Base-by-base conservation (phyloP, 2,329 filamentous ascomycete species). In the Leptographium procerum region DNA sequence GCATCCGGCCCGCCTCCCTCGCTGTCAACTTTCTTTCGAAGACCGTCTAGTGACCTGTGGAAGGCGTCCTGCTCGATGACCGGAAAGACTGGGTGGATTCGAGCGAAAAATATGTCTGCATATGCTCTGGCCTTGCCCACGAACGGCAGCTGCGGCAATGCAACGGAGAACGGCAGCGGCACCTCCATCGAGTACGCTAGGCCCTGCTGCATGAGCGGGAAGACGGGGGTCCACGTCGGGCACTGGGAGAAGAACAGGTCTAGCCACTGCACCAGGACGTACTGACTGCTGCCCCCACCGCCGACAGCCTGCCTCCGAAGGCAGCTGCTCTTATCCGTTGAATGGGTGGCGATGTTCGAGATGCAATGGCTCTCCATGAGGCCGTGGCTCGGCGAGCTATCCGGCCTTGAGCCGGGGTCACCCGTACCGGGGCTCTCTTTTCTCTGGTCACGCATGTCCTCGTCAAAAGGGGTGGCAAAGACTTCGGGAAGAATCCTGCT, bases 241-340 rank as follows among this genome's bases (percentile, higher is more conserved):
- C 48, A 50, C 28, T 59, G 57, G 24, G 28, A 43, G n/a, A 61
- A 59, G 22, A 45, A 61, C 3, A 61, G 43, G 26, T 61, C 59
- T 2, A 61, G 48, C 59, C 59, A 61, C 34, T 61, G 59, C 28
- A 59, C 57, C 10, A 61, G 43, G 0, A 61, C 33, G 24, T 56
- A 45, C 24, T 51, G 54, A 28, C 51, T 61, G 50, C 51, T 61
- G 36, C 56, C n/a, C n/a, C n/a, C 40, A 22, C 34, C 34, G 43
- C 55, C 36, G 36, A 52, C n/a, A 13, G 22, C 19, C 51, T 57
- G 58, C 22, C 19, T 19, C 36, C 28, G 48, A 31, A 36, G 26
- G 31, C 19, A 36, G 31, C 19, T 6, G 51, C 26, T 52, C 26
- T n/a, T 53, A 24, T 45, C 36, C 7, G 34, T 10, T 10, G 19